Base-by-base conservation (phyloP, 2,329 filamentous ascomycete species). In the Zymoseptoria tritici region DNA sequence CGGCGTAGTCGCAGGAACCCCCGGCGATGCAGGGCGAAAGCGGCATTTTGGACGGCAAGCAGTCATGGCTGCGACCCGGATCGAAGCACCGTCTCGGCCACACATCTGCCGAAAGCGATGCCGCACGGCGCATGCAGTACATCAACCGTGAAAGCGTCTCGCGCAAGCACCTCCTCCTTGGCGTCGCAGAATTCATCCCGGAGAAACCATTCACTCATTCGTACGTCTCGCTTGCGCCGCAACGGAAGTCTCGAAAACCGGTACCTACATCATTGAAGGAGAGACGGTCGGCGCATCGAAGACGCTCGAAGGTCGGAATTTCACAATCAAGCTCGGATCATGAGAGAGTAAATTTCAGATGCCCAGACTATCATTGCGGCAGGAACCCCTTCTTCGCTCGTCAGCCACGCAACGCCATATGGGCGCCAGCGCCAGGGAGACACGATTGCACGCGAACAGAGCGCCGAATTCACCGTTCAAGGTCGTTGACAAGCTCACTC, bases 131-230 rank as follows among this genome's bases (percentile, higher is more conserved):
- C 20, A 59, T 84, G 2, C 84, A 89, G 66, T 85, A 83, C 22
- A 89, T 96, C 66, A 83, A 87, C 5, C 83, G 94, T 70, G 90
- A n/a, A n/a, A n/a, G n/a, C n/a, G n/a, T n/a, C n/a, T n/a, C n/a
- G n/a, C n/a, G n/a, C n/a, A n/a, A 94, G 70, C 94, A 99, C 75
- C 78, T 97, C 64, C 86, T 86, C 31, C 86, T 99, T 55, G 81
- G 85, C 50, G 85, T 97, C 6, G 84, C 82, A 53, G 67, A 76
- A 87, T 93, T 46, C 76, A 79, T 49, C 77, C 85, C 13, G 87
- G 85, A 54, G 85, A 90, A 70, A 89, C 85, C 57, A 60, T 60
- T 9, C 66, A 58, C 4, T 76, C 88, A 11, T 80, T 83, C 59
- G 81, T 80, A 49, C 85, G 88, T 62, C 91, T 91, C 1, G 80